Evolutionary conservation across 441 rosid genomes (phyloP).

Genomic region (Croton laevigatus): DNA sequence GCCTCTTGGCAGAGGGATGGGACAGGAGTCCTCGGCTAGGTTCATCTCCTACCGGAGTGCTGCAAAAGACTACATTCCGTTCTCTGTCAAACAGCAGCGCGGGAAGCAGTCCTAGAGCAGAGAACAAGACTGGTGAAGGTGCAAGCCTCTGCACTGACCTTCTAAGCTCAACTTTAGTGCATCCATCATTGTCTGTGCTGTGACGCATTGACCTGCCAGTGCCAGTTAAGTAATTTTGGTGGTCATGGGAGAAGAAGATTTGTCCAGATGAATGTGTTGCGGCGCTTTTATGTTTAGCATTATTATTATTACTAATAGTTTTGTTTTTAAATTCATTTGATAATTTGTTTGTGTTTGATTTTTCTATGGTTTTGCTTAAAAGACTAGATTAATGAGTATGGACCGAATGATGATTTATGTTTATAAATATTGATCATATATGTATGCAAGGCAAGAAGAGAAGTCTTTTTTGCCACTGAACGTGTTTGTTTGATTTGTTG

Average conservation of each 20-base stretch:
- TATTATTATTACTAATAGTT: no score
- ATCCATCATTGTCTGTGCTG: conserved; percentile 28
- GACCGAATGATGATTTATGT: no score
- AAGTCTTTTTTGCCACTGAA: not conserved
- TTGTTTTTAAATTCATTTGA: not conserved
- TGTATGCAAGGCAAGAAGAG: no score
- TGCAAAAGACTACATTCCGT: conserved; percentile 51
- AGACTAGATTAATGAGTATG: not conserved
- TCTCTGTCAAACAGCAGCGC: conserved; percentile 41
- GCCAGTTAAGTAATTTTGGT: not conserved
- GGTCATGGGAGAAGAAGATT: not conserved
- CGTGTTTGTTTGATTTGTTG: no score
- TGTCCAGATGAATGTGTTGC: not conserved
- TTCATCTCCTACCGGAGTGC: conserved; percentile 72
- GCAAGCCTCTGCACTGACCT: conserved; percentile 30
- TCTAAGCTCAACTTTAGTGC: conserved; percentile 28
- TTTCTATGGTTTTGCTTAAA: not conserved
- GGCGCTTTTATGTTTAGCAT: no score
- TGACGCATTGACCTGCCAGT: conserved; percentile 12
- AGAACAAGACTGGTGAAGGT: conserved; percentile 39
- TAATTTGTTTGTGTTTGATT: not conserved
- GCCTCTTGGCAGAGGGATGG: conserved; percentile 43
- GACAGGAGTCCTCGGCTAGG: conserved; percentile 45
- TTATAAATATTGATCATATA: no score
- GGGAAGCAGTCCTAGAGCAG: conserved; percentile 66